A percentile compares a stretch with the other conserved stretches of the same genome.
Evolutionary conservation across 2,329 filamentous ascomycete species (phyloP).

Genomic region (Paecilomyces formosus): DNA sequence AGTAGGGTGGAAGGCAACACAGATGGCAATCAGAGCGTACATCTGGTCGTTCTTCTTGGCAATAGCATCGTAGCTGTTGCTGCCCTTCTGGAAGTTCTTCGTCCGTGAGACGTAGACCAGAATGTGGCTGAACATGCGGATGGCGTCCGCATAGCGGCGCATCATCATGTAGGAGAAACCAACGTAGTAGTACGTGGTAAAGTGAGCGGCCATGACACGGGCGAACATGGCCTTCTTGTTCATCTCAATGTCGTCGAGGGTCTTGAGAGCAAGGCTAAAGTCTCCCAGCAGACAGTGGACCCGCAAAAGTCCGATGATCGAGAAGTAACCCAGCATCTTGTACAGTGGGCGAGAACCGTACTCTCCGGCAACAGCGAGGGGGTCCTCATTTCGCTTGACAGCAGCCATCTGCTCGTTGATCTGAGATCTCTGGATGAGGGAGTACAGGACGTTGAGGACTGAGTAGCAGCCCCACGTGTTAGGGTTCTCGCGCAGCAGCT

Average conservation of each 20-base stretch:
- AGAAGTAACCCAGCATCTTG: slow-evolving; percentile 98
- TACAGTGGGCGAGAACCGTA: slow-evolving; percentile 93
- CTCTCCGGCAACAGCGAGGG: slow-evolving; percentile 79
- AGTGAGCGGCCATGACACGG: slow-evolving; percentile 98
- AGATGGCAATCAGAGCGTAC: slow-evolving; percentile 98
- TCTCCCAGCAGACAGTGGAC: slow-evolving; percentile 96
- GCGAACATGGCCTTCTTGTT: slow-evolving; percentile 99
- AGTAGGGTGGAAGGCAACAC: slow-evolving; percentile 94
- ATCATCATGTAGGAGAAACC: slow-evolving; percentile 99
- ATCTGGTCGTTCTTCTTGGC: slow-evolving; percentile 99
- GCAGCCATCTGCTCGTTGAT: slow-evolving; percentile 96
- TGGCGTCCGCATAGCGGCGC: slow-evolving; percentile 97
- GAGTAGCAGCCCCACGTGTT: slow-evolving; percentile 99
- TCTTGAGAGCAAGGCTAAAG: slow-evolving; percentile 97
- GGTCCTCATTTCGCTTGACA: slow-evolving; percentile 89
- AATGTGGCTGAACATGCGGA: slow-evolving; percentile 99
- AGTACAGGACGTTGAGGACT: slow-evolving; percentile 98
- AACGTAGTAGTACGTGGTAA: slow-evolving; percentile 99
- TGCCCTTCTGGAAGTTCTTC: slow-evolving; percentile 99
- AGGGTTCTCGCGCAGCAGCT: slow-evolving; percentile 87
- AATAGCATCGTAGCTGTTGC: slow-evolving; percentile 82
- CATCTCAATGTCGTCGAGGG: slow-evolving; percentile 96
- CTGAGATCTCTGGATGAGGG: slow-evolving; percentile 94
- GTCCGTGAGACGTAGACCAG: slow-evolving; percentile 96
- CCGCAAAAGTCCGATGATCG: slow-evolving; percentile 91